Evolutionary conservation across 2,329 filamentous ascomycete species (phyloP).

Genomic region (Bretziella fagacearum): DNA sequence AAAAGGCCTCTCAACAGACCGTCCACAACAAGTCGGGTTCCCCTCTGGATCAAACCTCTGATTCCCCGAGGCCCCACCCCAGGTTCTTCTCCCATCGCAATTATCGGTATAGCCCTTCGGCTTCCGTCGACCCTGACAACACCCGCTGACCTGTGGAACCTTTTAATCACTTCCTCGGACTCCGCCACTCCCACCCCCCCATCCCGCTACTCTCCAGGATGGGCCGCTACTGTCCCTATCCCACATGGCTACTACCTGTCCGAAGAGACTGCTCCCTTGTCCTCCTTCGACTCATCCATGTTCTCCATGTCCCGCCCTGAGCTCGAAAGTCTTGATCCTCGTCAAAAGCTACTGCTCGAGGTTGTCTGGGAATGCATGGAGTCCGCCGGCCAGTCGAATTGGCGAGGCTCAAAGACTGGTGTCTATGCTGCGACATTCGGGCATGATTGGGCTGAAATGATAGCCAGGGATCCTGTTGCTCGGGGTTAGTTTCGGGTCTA

Average conservation of each 20-base stretch:
- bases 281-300: constrained; percentile 18
- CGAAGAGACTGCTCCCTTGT: not conserved
- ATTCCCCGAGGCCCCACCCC: no score
- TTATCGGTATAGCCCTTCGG: constrained; percentile 30
- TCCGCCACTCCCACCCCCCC: no score
- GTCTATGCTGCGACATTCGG: constrained; percentile 20
- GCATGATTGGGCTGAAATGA: constrained; percentile 18
- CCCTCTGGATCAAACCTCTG: no score
- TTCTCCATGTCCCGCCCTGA: constrained; percentile 17
- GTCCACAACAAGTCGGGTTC: no score
- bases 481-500: no score
- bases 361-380: constrained; percentile 19
- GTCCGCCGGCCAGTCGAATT: constrained; percentile 22
- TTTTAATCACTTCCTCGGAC: no score
- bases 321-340: constrained; percentile 19
- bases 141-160: constrained; percentile 28
- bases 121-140: constrained; percentile 28
- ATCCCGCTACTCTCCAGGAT: not conserved
- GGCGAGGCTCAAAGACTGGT: constrained; percentile 18
- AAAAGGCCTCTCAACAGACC: no score
- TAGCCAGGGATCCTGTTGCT: no score
- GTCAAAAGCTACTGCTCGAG: constrained; percentile 19
- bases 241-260: not conserved
- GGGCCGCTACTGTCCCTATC: not conserved
- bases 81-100: constrained; percentile 1